Evolutionary conservation across 306 rosid species (phyloP), one percentile per base, ranked within the genome.

Genomic region (Medicago lupulina): DNA sequence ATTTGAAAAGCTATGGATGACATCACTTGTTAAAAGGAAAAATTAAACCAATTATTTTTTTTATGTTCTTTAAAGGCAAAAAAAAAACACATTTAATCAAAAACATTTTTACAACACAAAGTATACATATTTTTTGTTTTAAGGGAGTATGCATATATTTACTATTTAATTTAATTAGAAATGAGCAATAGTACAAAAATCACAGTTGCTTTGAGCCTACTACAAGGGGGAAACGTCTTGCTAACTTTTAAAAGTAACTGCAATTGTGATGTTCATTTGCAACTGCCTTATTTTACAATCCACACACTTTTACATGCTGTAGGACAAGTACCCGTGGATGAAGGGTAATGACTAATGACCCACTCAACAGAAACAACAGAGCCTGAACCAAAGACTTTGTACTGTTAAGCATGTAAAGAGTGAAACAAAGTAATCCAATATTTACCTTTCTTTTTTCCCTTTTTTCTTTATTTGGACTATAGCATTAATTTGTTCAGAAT

Each of bases 271-370:
- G 58, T 11, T 69, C 9, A 12, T 58, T 53, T 41, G 18, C 15
- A 64, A 3, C 23, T 61, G 44, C 59, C 79, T 46, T 40, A 11
- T 18, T 36, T 67, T 67, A 23, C 67, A 18, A 72, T 55, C 16
- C 43, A 23, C 3, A 16, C 13, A 23, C 34, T 57, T 18, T 73
- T 74, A 21, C 49, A 25, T 57, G 55, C 19, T 55, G 25, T 9
- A 57, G 57, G 78, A 78, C 83, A 83, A 71, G 74, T 58, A 51
- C 77, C 79, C 59, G 64, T 83, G 77, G 86, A 67, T 59, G 15
- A 51, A 54, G 70, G 80, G 36, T 21, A 60, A 71, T 75, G 72
- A 25, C 19, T 21, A 60, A 71, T 75, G 72, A 40, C 19, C 15
- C 75, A 6, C 76, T 21, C 38, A 69, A 2, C 65, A 61, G 28